Base-by-base conservation (phyloP, 2,329 filamentous ascomycete species). In the Fusarium sp. region DNA sequence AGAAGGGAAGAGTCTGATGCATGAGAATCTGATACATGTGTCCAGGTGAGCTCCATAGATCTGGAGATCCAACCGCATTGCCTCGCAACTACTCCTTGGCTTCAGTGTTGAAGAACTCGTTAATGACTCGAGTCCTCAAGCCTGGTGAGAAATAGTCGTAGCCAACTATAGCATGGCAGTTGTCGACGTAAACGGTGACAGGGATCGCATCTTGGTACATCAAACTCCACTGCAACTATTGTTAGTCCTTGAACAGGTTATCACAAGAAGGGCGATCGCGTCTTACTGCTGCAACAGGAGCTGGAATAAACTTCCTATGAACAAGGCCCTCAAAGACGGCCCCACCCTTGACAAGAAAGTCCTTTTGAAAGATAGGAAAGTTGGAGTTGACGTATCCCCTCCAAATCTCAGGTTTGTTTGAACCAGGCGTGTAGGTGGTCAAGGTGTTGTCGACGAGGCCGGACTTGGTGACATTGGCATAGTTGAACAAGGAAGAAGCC, bases 401-500 rank as follows among this genome's bases (percentile, higher is more conserved):
- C 79, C 78, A 84, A 0, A 81, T 56, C 2, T 62, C 69, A 0
- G 79, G 78, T 2, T 72, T 68, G 0, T 60, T 62, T 1, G 65
- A 70, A 2, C 76, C 66, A 10, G 56, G 66, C 1, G 68, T 38
- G 20, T 78, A 81, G 0, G 78, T 79, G 6, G 77, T 82, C 62
- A 84, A 4, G 2, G 65, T 79, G n/a, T 84, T 84, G 30, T 84
- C 81, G 4, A 84, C 83, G 8, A 84, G 64, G 0, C 81, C 82
- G 2, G 78, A 73, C 1, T 80, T 59, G 4, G 82, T 82, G 12
- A 80, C 70, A 9, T 84, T 84, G 63, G 74, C 70, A 35, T 83
- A 84, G 71, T 84, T 75, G 58, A 84, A 84, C 2, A 79, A 37
- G 0, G 82, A 84, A 1, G 81, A 78, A 3, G 77, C 79, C 0